These are phyloP conservation scores for Novymonas esmeraldas DNA, from an alignment of 208 protist species.

Conservation along the genomic window DNA sequence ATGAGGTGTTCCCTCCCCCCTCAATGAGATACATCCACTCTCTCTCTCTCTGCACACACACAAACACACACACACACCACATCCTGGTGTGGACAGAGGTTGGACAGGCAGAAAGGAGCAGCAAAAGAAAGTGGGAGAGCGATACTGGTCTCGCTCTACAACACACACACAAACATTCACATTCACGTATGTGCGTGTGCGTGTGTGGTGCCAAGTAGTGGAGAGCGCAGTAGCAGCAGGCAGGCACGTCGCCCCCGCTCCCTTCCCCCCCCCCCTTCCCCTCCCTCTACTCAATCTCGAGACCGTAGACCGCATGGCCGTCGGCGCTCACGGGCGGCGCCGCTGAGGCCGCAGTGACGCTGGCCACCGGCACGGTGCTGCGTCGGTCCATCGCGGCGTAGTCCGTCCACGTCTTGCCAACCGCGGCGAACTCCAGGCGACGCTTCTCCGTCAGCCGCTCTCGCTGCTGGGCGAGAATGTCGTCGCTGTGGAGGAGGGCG, in stretches of 20 bases:
- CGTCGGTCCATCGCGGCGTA: slow-evolving; percentile 27
- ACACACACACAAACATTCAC: not conserved
- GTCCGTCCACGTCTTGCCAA: slow-evolving; percentile 58
- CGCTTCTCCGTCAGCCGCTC: slow-evolving; percentile 71
- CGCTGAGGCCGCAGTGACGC: no score
- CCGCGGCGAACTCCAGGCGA: slow-evolving; percentile 44
- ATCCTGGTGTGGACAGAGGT: not conserved
- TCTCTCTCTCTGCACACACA: no score
- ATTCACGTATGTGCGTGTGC: not conserved
- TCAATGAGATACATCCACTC: no score
- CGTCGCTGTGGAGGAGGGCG: slow-evolving; percentile 62
- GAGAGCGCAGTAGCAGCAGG: not conserved
- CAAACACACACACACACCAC: not conserved
- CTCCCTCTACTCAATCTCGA: slow-evolving; percentile 28
- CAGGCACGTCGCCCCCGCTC: no score
- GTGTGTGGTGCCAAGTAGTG: not conserved
- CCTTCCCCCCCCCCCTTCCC: not conserved
- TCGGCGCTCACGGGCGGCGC: not conserved
- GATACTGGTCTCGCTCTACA: no score
- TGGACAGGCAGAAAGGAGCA: not conserved
- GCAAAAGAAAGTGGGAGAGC: not conserved
- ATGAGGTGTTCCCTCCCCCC: no score
- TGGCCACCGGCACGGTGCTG: not conserved
- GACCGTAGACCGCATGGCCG: slow-evolving; percentile 9
- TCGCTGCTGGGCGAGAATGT: slow-evolving; percentile 64